phyloP scores from a whole-genome alignment of 2,329 filamentous ascomycete species.

The Elsinoe batatas region DNA sequence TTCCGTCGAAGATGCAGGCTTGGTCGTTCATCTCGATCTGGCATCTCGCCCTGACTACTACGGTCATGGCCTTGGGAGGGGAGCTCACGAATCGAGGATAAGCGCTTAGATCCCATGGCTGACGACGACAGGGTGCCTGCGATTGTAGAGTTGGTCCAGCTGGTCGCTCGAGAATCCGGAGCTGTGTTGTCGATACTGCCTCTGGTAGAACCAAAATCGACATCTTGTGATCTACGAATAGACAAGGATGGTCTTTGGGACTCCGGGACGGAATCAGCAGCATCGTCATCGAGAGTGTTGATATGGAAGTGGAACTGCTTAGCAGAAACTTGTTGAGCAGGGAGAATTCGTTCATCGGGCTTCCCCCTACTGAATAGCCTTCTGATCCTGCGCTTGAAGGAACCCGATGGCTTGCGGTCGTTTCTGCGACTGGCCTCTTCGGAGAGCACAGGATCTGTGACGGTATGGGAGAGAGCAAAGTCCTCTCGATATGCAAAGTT shows the following conservation, averaged over 20 bases:
- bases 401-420: constrained; percentile 53
- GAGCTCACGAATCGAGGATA: constrained; percentile 13
- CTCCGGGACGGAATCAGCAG: constrained; percentile 9
- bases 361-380: constrained; percentile 42
- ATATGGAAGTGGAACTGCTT: constrained; percentile 23
- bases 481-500: constrained; percentile 21
- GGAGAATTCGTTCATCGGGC: constrained; percentile 31
- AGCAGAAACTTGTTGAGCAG: constrained; percentile 43
- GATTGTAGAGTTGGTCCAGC: constrained; percentile 58
- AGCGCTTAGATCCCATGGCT: constrained; percentile 22
- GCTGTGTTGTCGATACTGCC: constrained; percentile 30
- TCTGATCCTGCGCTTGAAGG: constrained; percentile 52
- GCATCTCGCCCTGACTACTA: constrained; percentile 23
- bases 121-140: constrained; percentile 43
- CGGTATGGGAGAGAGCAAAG: constrained; percentile 9
- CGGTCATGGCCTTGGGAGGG: constrained; percentile 7
- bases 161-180: constrained; percentile 55
- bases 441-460: neutral
- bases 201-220: constrained; percentile 16
- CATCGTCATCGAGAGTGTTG: constrained; percentile 17
- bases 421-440: constrained; percentile 25
- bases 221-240: constrained; percentile 2
- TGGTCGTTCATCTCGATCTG: constrained; percentile 22
- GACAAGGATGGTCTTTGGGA: constrained; percentile 6
- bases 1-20: constrained; percentile 22